Evolutionary conservation across 192 early-diverging fungal species (phyloP).

Genomic region (Tieghemiomyces parasiticus): DNA sequence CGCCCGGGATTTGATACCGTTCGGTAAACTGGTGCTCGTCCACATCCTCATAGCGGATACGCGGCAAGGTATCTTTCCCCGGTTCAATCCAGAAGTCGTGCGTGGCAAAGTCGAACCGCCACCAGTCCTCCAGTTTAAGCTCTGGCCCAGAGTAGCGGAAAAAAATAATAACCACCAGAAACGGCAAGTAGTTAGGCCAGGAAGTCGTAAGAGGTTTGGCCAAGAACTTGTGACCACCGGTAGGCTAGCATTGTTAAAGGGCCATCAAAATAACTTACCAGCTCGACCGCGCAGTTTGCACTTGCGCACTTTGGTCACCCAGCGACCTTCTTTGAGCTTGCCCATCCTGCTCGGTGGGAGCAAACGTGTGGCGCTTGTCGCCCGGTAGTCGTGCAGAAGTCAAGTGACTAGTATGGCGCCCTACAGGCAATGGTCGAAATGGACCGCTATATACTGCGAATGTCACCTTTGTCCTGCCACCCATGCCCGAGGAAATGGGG

Average conservation of each 20-base stretch:
- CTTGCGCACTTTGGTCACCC: constrained; percentile 7
- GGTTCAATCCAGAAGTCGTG: constrained; percentile 35
- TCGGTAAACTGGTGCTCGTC: constrained; percentile 41
- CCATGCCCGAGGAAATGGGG: too few relatives aligned
- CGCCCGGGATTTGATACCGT: constrained; percentile 29
- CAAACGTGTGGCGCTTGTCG: too few relatives aligned
- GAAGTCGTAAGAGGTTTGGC: neutral
- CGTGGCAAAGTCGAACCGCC: constrained; percentile 28
- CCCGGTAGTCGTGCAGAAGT: too few relatives aligned
- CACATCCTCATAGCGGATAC: constrained; percentile 36
- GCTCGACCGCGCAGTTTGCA: neutral
- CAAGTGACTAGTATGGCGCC: too few relatives aligned
- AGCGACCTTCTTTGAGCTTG: neutral
- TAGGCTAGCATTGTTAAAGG: too few relatives aligned
- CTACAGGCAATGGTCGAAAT: too few relatives aligned
- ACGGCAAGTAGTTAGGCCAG: neutral
- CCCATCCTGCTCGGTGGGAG: neutral
- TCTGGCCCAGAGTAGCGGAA: constrained; percentile 22
- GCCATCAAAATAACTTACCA: neutral
- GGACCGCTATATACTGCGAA: too few relatives aligned
- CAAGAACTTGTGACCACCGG: neutral
- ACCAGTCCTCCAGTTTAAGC: constrained; percentile 46
- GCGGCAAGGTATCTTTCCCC: constrained; percentile 26
- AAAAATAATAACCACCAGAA: neutral
- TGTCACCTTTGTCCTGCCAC: too few relatives aligned